Evolutionary conservation across 129 eudicot species (phyloP), one percentile per base, ranked within the genome.

Genomic region (Arctium minus): DNA sequence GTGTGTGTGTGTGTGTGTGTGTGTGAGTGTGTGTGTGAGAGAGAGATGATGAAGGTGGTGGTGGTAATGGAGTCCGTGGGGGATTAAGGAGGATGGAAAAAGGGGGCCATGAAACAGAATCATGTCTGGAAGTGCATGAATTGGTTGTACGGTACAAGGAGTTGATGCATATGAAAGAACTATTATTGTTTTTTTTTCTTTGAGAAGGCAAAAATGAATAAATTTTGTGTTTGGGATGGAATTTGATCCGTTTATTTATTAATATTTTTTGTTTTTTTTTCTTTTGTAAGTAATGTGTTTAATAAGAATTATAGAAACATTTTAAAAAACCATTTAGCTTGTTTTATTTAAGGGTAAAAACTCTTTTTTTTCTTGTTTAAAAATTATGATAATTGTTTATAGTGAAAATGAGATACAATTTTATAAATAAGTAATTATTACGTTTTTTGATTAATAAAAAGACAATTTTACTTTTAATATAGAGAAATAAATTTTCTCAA

Each of bases 31-130:
- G 86, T 27, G 74, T 0, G 72, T 1, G 81, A 36, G 74, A 73
- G 67, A 27, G 79, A 27, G 79, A 2, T 22, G 85, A 9, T 44
- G 88, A 79, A 77, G 37, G 33, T 75, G 86, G 79, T 75, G 86
- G 79, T 44, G 72, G 67, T 83, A 83, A 79, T 78, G 76, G 85
- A 71, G 79, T 50, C 50, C 46, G 72, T 32, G 60, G 65, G 70
- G 85, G 80, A 80, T 40, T 65, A 65, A 82, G 76, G 80, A 82
- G 80, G 80, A 82, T 32, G 80, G 85, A 75, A 82, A 17, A 82
- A 74, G 85, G 85, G 80, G 85, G 80, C 75, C 48, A 75, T 22
- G 80, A 48, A 82, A 75, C 85, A 82, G 85, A 82, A 82, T 82
- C 39, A 69, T 79, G 75, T 32, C 62, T 40, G 17, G 3, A n/a